Base-by-base conservation (phyloP, 2,329 filamentous ascomycete genomes). In the Aspergillus sp. region DNA sequence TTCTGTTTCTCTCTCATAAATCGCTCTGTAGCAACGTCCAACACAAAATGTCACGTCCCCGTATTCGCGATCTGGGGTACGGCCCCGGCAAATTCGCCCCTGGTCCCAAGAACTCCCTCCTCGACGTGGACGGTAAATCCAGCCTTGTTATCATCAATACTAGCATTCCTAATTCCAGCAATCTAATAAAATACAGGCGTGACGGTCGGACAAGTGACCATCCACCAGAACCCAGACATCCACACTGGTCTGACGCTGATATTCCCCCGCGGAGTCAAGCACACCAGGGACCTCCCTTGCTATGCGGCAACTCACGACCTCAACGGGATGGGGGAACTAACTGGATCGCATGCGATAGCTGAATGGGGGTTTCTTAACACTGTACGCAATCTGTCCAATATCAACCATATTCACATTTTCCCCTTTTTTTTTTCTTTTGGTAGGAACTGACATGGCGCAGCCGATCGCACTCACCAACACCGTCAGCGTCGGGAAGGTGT, bases 41-140 rank as follows among this genome's bases (percentile, higher is more conserved):
- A 13, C 5, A n/a, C 15, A 36, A 36, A 13, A 45, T 45, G 43
- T 26, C 48, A 7, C 18, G 48, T 6, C 48, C 48, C 15, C 48
- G 48, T 4, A 51, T 51, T 51, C 48, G 48, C 12, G 48, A 51
- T 43, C 36, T 51, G 6, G 36, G 48, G 4, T 51, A 51, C 26
- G 20, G n/a, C 15, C 48, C 48, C n/a, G 48, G 48, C 3, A n/a
- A 22, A 32, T 51, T 51, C 24, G 12, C 22, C 5, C 48, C 48
- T 8, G 48, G 48, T 2, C 48, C 48, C 15, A 50, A 17, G 20
- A 50, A 50, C 48, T 50, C 48, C 3, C 20, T 50, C 3, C 48
- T 50, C 15, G 48, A 50, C 7, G 48, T 50, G 2, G 17, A 39
- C 5, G 48, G 48, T 50, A 26, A 7, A 3, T 1, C 2, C 1